phyloP scores from a whole-genome alignment of 176 grass and related monocot genomes.

The Panicum miliaceum region DNA sequence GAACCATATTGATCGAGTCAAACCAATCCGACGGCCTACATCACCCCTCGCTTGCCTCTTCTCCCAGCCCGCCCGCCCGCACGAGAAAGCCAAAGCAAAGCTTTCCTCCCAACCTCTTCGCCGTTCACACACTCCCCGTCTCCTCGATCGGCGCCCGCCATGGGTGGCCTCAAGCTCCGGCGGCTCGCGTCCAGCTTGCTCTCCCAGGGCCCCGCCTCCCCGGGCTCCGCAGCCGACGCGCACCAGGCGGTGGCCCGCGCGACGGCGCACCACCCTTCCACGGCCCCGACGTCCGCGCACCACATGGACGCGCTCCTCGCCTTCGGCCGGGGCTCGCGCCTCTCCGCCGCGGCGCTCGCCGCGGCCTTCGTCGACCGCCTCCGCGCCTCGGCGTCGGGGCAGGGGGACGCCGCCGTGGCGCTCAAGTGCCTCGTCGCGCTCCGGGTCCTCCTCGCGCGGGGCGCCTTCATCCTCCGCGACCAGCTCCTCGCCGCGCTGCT shows the following conservation, averaged over 20 bases:
- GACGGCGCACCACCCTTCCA: slow-evolving; percentile 69
- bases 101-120: slow-evolving; percentile 21
- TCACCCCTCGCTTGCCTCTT: neutral
- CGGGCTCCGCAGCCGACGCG: slow-evolving; percentile 47
- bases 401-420: slow-evolving; percentile 64
- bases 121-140: neutral
- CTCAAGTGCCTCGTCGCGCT: slow-evolving; percentile 83
- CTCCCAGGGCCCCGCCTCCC: slow-evolving; percentile 17
- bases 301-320: slow-evolving; percentile 79
- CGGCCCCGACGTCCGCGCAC: slow-evolving; percentile 47
- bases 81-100: neutral
- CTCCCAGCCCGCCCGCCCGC: neutral
- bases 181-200: slow-evolving; percentile 59
- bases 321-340: slow-evolving; percentile 81
- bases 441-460: slow-evolving; percentile 58
- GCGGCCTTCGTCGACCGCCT: slow-evolving; percentile 66
- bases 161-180: slow-evolving; percentile 72
- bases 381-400: slow-evolving; percentile 45
- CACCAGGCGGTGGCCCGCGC: slow-evolving; percentile 65
- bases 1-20: neutral
- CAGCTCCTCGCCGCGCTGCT: slow-evolving; percentile 63
- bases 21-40: slow-evolving; percentile 22
- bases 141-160: slow-evolving; percentile 24
- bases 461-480: slow-evolving; percentile 87
- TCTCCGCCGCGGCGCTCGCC: slow-evolving; percentile 59